Conservation (phyloP, 2,329 filamentous ascomycete genomes). For the Nemania sp. region DNA sequence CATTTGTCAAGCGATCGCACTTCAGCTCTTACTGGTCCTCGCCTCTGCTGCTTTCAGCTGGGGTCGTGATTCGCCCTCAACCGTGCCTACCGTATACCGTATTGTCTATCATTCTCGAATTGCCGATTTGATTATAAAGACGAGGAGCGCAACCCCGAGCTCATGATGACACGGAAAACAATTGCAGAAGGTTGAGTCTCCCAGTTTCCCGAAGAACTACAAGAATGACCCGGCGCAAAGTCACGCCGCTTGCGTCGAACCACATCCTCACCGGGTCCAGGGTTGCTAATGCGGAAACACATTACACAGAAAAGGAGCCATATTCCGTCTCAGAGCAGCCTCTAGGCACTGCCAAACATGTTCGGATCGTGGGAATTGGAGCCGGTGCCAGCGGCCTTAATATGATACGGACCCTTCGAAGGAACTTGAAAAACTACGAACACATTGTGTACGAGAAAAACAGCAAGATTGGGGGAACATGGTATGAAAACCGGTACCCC, state of each 20-base stretch:
- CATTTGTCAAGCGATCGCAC: constrained; percentile 1
- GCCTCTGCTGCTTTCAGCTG: constrained; percentile 33
- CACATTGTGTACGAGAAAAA: constrained; percentile 61
- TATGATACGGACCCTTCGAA: constrained; percentile 49
- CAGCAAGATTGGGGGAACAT: constrained; percentile 57
- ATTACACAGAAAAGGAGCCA: constrained; percentile 23
- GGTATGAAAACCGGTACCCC: constrained; percentile 62
- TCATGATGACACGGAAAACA: constrained; percentile 29
- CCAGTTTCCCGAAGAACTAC: constrained; percentile 22
- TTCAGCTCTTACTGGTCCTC: constrained; percentile 31
- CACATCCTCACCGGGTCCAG: constrained; percentile 19
- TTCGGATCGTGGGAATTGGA: constrained; percentile 50
- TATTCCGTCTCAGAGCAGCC: constrained; percentile 45
- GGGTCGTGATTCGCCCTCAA: constrained; percentile 18
- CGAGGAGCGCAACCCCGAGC: constrained; percentile 7
- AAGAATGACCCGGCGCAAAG: constrained; percentile 37
- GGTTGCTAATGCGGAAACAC: constrained; percentile 26
- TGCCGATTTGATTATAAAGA: constrained; percentile 28
- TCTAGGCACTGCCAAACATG: constrained; percentile 44
- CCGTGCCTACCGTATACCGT: constrained; percentile 15
- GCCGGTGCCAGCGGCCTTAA: constrained; percentile 51
- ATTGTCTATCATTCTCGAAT: background rate
- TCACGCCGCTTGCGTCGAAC: constrained; percentile 22
- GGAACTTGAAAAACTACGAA: constrained; percentile 48
- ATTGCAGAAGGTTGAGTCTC: constrained; percentile 33